Evolutionary conservation across 108 stramenopile species (phyloP), one percentile per base, ranked within the genome.

Genomic region (Cyclotella baltica): DNA sequence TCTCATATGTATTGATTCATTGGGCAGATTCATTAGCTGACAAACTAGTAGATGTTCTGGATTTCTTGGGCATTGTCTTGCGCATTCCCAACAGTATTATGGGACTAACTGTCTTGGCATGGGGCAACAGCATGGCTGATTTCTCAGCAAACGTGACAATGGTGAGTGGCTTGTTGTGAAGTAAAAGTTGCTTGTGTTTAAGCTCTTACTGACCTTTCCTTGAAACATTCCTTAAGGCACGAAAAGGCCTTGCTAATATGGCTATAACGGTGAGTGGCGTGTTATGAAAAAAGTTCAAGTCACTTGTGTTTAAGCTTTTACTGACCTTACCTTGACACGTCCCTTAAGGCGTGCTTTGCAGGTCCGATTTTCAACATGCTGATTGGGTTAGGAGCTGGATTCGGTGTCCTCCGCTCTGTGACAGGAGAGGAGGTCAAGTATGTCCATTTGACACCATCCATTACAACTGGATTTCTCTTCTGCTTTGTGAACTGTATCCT

Each of bases 311-410:
- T 4, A 13, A 38, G 40, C n/a, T 2, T 31, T 19, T 3, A 16
- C 1, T 43, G 11, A 36, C 9, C 5, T 46, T 16, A 36, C 55
- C 25, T 46, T 35, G 53, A 23, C 11, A 11, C 9, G 56, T 31
- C 18, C 23, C 30, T 36, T 23, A 6, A 55, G 40, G 84, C 84
- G 36, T 91, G 89, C 50, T 93, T 90, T 68, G 93, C 87, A 4
- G 92, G 92, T 19, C 94, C 94, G 6, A 68, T 91, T 1, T 94
- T 95, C 88, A 95, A 95, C 67, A 71, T 95, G 36, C 77, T 83
- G 23, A 50, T 80, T 31, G 79, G 78, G 1, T 33, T 80, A 43
- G 78, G 75, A 15, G 48, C 69, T 36, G 79, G 85, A 38, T 73
- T 86, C 43, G 52, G 78, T 16, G 78, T 75, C 31, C 62, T 86